Evolutionary conservation across 163 green algal species (phyloP).

Genomic region (Scenedesmus sp.): DNA sequence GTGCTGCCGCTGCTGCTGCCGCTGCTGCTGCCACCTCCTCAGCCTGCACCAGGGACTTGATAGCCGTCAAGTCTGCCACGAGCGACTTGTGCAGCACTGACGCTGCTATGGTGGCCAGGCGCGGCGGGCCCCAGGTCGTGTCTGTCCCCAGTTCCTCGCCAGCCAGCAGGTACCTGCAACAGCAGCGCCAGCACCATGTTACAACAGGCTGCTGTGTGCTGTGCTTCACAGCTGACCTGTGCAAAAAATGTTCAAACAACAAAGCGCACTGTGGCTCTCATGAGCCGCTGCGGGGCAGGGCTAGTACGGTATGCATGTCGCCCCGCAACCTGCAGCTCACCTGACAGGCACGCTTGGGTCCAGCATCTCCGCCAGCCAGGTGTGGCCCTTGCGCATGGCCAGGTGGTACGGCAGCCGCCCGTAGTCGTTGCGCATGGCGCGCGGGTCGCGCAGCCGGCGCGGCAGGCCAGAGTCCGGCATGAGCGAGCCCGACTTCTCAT

Average conservation of each 20-base stretch:
- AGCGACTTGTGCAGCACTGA: conserved; percentile 49
- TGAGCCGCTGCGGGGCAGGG: background rate
- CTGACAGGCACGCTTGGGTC: conserved; percentile 49
- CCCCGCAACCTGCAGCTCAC: background rate
- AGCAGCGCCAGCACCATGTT: background rate
- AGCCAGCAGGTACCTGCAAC: conserved; percentile 42
- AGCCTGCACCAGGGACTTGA: conserved; percentile 22
- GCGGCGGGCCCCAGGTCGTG: conserved; percentile 38
- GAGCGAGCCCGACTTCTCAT: conserved; percentile 40
- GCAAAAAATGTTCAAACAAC: background rate
- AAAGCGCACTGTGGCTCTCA: background rate
- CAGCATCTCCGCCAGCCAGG: conserved; percentile 53
- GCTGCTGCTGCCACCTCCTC: conserved; percentile 14
- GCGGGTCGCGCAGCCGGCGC: conserved; percentile 43
- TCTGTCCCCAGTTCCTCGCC: conserved; percentile 40
- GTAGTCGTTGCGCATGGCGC: conserved; percentile 55
- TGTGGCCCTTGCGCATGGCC: conserved; percentile 51
- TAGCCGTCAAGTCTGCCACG: conserved; percentile 34
- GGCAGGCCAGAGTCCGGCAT: background rate
- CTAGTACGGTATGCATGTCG: background rate
- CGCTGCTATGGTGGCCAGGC: conserved; percentile 49
- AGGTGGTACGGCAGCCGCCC: conserved; percentile 53
- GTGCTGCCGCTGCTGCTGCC: background rate
- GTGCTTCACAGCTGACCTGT: too few relatives aligned
- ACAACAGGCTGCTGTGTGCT: background rate